Conservation (phyloP, 2,329 filamentous ascomycete genomes). For the Alternaria atra region DNA sequence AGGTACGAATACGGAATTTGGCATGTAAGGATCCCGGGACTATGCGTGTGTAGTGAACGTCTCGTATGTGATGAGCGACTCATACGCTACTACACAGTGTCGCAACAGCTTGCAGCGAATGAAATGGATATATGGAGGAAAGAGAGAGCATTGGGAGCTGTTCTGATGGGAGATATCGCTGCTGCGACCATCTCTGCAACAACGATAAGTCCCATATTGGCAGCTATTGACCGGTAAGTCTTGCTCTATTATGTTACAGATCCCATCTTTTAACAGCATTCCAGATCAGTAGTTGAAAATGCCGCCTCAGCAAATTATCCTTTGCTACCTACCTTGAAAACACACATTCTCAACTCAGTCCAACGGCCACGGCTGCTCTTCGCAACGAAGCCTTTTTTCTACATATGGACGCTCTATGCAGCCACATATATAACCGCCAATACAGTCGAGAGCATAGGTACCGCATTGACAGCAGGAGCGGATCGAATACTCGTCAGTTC, state of each 20-base stretch:
- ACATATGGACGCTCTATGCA: conserved; percentile 42
- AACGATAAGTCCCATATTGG: conserved; percentile 34
- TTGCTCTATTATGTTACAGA: not conserved
- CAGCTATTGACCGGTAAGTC: conserved; percentile 41
- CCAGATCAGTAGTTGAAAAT: not conserved
- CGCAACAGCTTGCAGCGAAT: conserved; percentile 18
- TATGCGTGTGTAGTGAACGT: not conserved
- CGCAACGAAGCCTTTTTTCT: conserved; percentile 37
- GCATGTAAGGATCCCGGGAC: not conserved
- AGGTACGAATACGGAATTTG: not conserved
- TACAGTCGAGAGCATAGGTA: conserved; percentile 29
- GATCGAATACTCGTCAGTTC: conserved; percentile 16
- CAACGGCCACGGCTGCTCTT: conserved; percentile 37
- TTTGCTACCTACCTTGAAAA: conserved; percentile 13
- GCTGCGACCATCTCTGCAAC: conserved; percentile 38
- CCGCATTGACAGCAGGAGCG: conserved; percentile 14
- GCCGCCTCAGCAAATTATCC: not conserved
- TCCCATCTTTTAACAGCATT: not conserved
- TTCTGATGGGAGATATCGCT: conserved; percentile 35
- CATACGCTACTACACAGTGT: conserved; percentile 11
- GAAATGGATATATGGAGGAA: conserved; percentile 6
- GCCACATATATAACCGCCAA: conserved; percentile 41
- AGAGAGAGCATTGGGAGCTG: conserved; percentile 12
- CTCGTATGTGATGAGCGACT: not conserved
- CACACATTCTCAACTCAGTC: conserved; percentile 31